phyloP scores from a whole-genome alignment of 495 filamentous ascomycete species.

The Sabuloglossum arenarium region DNA sequence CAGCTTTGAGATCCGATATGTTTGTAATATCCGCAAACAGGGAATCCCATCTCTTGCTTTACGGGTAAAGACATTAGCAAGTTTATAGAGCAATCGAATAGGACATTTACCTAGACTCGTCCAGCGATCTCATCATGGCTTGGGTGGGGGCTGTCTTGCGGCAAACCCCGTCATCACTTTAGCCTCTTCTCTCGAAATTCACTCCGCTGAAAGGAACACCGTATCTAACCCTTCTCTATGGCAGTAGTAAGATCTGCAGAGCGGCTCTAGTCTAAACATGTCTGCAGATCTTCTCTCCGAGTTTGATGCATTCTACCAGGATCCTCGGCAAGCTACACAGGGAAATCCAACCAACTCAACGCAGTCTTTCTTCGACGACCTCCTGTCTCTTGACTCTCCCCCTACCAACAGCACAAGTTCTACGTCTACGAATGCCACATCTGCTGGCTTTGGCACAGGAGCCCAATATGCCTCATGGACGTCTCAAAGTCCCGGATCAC shows the following conservation, averaged over 20 bases:
- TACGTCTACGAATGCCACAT: neutral
- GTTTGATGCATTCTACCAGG: slow-evolving; percentile 5
- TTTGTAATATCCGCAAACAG: slow-evolving; percentile 37
- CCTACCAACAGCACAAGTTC: neutral
- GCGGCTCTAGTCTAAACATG: slow-evolving; percentile 1
- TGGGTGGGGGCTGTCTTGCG: neutral
- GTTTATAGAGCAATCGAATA: neutral
- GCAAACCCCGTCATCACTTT: neutral
- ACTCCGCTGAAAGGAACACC: no score
- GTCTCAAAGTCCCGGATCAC: neutral
- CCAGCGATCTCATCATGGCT: slow-evolving; percentile 37
- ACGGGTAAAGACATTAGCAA: slow-evolving; percentile 14
- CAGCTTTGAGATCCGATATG: slow-evolving; percentile 41
- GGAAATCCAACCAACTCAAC: neutral
- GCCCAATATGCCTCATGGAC: neutral
- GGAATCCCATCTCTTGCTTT: slow-evolving; percentile 42
- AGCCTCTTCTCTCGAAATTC: no score
- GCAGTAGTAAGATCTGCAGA: neutral
- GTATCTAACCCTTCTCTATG: neutral
- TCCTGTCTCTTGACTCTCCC: neutral
- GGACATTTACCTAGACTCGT: slow-evolving; percentile 33
- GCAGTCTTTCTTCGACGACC: neutral
- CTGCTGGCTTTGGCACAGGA: neutral
- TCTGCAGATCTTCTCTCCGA: slow-evolving; percentile 7
- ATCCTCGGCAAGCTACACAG: neutral